Base-by-base conservation (phyloP, 2,329 filamentous ascomycete genomes). In the Cryphonectria carpinicola region DNA sequence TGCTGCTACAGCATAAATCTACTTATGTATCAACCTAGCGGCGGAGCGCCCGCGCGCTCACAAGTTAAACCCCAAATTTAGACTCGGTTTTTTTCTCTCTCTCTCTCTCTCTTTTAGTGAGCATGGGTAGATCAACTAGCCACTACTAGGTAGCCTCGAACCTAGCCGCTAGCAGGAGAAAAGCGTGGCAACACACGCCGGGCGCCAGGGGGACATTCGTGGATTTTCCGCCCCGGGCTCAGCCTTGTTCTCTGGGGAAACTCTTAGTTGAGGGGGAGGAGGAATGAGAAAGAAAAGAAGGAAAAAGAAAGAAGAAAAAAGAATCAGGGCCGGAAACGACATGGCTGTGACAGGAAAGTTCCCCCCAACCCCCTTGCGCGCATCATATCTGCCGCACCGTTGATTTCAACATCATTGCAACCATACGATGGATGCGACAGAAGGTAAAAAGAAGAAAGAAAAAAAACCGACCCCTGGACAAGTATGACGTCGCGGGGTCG, bases 401-500 rank as follows among this genome's bases (percentile, higher is more conserved):
- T 13, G 54, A 54, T 54, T n/a, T 54, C 52, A 10, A 54, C 52
- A 54, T 28, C 22, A 25, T 13, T 28, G 25, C n/a, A 54, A 25
- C 22, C 52, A 54, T 28, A 28, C n/a, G 14, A 17, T 32, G 13
- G 25, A 17, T 13, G 54, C 13, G 54, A 54, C 6, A 54, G 22
- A 49, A 19, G 6, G 52, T 3, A 11, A 25, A n/a, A 54, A 13
- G 13, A 10, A 28, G 10, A 13, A n/a, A n/a, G 22, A 32, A 19
- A 17, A 32, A 54, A 3, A 28, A 56, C 10, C 52, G 1, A 39
- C 28, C 56, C 54, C 58, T 39, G 32, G 35, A 61, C 32, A 11
- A n/a, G 19, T 35, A 65, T 65, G 62, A 65, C 62, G 62, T 65
- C 62, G 62, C 62, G 39, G 62, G 61, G 62, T 49, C 41, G 39